Conservation (phyloP, 768 basidiomycete species). For the Chiua virens region DNA sequence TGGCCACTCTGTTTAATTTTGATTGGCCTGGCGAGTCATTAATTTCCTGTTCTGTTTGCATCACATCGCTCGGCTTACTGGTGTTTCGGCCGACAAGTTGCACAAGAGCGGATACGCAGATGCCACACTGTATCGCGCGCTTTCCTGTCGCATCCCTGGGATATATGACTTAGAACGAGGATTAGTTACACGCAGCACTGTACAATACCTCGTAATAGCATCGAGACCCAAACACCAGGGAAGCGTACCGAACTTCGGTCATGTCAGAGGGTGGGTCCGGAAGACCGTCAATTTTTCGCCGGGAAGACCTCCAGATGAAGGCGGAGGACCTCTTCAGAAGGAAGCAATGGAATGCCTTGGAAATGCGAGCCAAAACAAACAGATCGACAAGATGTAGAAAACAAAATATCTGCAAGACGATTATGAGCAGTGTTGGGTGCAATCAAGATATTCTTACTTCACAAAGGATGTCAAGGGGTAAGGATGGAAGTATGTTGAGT, state of each 20-base stretch:
- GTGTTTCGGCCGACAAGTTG: slow-evolving; percentile 23
- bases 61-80: slow-evolving; percentile 16
- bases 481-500: slow-evolving; percentile 35
- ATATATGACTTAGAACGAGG: not conserved
- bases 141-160: slow-evolving; percentile 24
- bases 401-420: slow-evolving; percentile 38
- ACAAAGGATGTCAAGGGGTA: slow-evolving; percentile 30
- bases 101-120: slow-evolving; percentile 34
- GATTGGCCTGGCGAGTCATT: slow-evolving; percentile 14
- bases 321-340: slow-evolving; percentile 34
- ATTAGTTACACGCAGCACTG: not conserved
- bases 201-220: slow-evolving; percentile 39
- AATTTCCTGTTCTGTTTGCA: not conserved
- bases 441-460: slow-evolving; percentile 14
- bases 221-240: slow-evolving; percentile 46
- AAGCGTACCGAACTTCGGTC: slow-evolving; percentile 49
- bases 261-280: slow-evolving; percentile 48
- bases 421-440: not conserved
- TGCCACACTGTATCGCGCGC: slow-evolving; percentile 33
- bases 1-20: slow-evolving; percentile 12
- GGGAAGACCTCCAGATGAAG: slow-evolving; percentile 35
- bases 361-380: slow-evolving; percentile 44
- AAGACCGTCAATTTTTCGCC: slow-evolving; percentile 37
- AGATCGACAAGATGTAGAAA: slow-evolving; percentile 47
- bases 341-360: slow-evolving; percentile 39